phyloP scores from a whole-genome alignment of 345 rosid genomes.

The Sonneratia alba region DNA sequence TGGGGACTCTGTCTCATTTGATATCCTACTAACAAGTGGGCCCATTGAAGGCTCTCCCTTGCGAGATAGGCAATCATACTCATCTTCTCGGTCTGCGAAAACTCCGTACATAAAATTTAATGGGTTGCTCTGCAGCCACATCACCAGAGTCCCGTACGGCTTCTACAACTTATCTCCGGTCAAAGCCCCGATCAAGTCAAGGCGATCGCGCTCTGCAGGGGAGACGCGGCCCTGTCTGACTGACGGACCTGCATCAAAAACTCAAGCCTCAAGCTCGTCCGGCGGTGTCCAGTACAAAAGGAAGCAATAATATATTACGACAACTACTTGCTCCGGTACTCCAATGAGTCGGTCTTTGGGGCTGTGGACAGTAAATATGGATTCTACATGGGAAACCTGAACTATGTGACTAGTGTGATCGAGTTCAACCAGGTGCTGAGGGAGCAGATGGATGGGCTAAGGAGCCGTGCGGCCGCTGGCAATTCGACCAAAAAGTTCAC shows the following conservation, averaged over 20 bases:
- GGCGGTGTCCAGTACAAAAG: constrained; percentile 3
- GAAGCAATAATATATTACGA: constrained; percentile 11
- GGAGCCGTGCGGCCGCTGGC: not conserved
- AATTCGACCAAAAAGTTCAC: constrained; percentile 5
- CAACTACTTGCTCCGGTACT: constrained; percentile 15
- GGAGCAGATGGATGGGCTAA: not conserved
- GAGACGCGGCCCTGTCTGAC: constrained; percentile 18
- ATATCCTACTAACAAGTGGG: too few species aligned
- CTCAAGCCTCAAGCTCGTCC: constrained; percentile 4
- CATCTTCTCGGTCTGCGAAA: too few species aligned
- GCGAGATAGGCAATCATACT: too few species aligned
- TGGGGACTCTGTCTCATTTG: too few species aligned
- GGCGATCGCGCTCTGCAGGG: constrained; percentile 33
- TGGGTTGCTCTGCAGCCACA: too few species aligned
- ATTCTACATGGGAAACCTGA: not conserved
- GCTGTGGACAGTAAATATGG: rapidly evolving
- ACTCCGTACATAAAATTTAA: too few species aligned
- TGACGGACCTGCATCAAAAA: constrained; percentile 30
- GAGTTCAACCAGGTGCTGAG: constrained; percentile 6
- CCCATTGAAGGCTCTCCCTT: too few species aligned
- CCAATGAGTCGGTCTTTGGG: constrained; percentile 10
- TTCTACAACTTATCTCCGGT: constrained; percentile 34
- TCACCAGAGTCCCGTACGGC: constrained; percentile 4
- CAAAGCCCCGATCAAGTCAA: constrained; percentile 22
- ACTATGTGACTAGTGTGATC: not conserved